Evolutionary conservation across 768 basidiomycete species (phyloP).

Genomic region (Mycena rebaudengoi): DNA sequence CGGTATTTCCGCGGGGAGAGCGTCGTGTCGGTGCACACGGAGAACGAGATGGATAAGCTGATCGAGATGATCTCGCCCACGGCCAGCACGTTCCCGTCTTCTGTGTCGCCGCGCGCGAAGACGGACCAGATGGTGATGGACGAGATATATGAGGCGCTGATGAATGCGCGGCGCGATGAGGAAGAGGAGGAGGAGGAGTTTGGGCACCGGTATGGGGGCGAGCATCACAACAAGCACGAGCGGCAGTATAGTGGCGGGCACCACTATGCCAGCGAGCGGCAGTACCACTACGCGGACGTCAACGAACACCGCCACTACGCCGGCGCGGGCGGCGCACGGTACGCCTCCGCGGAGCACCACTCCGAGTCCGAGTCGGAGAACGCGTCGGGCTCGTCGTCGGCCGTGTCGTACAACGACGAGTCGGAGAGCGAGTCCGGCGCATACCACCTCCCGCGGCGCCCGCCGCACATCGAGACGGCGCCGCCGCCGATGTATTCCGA

Average conservation of each 20-base stretch:
- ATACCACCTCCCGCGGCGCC: constrained; percentile 28
- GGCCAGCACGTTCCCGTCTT: constrained; percentile 32
- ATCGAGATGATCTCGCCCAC: constrained; percentile 54
- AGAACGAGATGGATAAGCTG: constrained; percentile 59
- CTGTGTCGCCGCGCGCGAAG: background rate
- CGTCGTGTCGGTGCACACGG: constrained; percentile 56
- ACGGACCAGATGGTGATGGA: constrained; percentile 29
- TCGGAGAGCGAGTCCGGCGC: background rate
- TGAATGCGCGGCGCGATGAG: too few relatives aligned
- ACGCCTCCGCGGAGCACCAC: constrained; percentile 1
- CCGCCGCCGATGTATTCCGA: constrained; percentile 21
- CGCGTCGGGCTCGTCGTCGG: background rate
- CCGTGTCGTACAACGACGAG: background rate
- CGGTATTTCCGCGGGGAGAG: constrained; percentile 48
- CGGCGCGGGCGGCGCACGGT: too few relatives aligned
- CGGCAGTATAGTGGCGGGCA: background rate
- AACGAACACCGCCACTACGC: too few relatives aligned
- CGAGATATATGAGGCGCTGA: constrained; percentile 15
- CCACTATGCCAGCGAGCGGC: too few relatives aligned
- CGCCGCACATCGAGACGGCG: constrained; percentile 5
- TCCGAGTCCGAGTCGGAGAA: constrained; percentile 20
- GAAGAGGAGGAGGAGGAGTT: too few relatives aligned
- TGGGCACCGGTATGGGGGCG: background rate
- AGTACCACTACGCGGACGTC: too few relatives aligned
- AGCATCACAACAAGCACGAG: background rate